Base-by-base conservation (phyloP, 768 basidiomycete species). In the Psilocybe subaeruginosa region DNA sequence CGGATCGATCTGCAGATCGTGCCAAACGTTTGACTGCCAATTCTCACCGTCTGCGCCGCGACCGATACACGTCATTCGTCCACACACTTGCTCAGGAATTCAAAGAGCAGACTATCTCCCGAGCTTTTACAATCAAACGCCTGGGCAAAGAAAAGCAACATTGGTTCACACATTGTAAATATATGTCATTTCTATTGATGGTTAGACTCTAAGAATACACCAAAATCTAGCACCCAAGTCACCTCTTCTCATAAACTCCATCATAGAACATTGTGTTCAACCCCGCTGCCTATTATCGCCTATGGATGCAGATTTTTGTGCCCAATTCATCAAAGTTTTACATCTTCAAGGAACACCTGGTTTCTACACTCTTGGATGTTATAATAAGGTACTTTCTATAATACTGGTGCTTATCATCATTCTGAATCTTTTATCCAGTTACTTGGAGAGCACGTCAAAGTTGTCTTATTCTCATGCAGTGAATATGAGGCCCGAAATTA, bases 401-500 rank as follows among this genome's bases (percentile, higher is more conserved):
- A 8, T 16, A 17, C 41, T 37, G 9, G 51, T 2, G 17, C 43
- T 46, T 35, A 53, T 29, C 8, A 27, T 33, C 63, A 50, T 51
- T 54, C 39, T 62, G 43, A 61, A 3, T 14, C 46, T 11, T n/a
- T 8, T 39, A n/a, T 39, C 23, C 67, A 97, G 93, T 77, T 98
- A 37, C 87, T 99, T 23, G 88, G 88, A 7, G 92, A 94, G 46
- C 89, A 93, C 64, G 82, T 97, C 54, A 89, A 92, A 54, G 87
- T 89, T 5, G 83, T 95, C 9, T 79, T 98, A 23, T 97, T 95
- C 73, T 91, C 93, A 0, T 96, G 95, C 69, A 97, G 96, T 64
- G 97, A 97, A 76, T 93, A 93, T 66, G 96, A 99, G 75, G 95
- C 95, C 11, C 86, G 91, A 54, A 99, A 98, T 74, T 95, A 95